Evolutionary conservation across 2,329 filamentous ascomycete species (phyloP), one percentile per base, ranked within the genome.

Genomic region (Knufia petricola): DNA sequence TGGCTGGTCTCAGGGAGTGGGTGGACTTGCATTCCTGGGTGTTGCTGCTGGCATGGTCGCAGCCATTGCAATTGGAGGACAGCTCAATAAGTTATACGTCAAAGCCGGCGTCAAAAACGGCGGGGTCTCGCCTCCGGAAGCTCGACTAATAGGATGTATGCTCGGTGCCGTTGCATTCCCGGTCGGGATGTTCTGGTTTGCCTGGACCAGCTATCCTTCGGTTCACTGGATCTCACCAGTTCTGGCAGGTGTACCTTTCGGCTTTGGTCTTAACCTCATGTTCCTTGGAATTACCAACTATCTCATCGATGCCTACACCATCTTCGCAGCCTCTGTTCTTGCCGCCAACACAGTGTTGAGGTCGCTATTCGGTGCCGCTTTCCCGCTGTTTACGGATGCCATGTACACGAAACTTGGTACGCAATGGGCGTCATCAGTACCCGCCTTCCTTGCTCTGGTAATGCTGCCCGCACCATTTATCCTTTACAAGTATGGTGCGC

Each of bases 341-440:
- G 85, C 85, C 2, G 84, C 83, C 41, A 87, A 89, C 66, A 85
- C 85, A 0, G 84, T 94, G 60, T 68, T 94, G 31, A 81, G 87
- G 56, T 89, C 84, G 0, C 70, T 88, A 7, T 84, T 82, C 53
- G 87, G 85, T 54, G 85, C 85, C 1, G 81, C 75, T 1, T 92
- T 94, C 70, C 87, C 87, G 1, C 74, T 92, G 1, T 92, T 92
- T 63, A 79, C 84, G 4, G 51, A 57, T 50, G 54, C 66, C 20
- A 69, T 69, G 65, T 69, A 65, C 51, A 39, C 68, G 2, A 67
- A 72, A 48, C 70, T 84, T 2, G 83, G 85, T 41, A 81, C 84
- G 49, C 83, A 88, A 67, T 89, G 85, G 85, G 85, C 83, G 1
- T 79, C 75, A 28, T 79, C 78, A 0, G 69, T 90, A 12, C 85